A percentile compares a stretch with the other conserved stretches of the same genome.
These are phyloP conservation scores for Curvularia lunata DNA, from an alignment of 2,329 filamentous ascomycete species.

Conservation along the genomic window DNA sequence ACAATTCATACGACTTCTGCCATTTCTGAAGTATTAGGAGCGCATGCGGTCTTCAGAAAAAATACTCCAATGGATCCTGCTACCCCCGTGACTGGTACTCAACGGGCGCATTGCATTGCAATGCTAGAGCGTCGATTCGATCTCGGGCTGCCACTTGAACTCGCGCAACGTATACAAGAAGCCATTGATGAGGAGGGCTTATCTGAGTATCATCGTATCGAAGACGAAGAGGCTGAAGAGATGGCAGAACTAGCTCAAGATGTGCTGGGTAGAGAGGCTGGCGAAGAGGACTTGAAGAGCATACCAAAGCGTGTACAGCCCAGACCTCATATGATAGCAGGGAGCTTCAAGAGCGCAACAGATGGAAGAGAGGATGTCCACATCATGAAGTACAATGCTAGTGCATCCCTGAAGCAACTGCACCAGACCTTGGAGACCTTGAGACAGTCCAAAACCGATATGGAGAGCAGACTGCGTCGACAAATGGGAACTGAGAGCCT, in stretches of 20 bases:
- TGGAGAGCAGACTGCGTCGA: conserved; percentile 68
- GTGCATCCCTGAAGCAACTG: conserved; percentile 66
- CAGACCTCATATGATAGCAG: conserved; percentile 40
- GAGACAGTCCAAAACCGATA: conserved; percentile 62
- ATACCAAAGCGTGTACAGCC: conserved; percentile 48
- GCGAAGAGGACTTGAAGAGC: conserved; percentile 59
- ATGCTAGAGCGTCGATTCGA: conserved; percentile 64
- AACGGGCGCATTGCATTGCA: conserved; percentile 40
- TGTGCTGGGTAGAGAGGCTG: conserved; percentile 69
- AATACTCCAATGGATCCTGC: conserved; percentile 17
- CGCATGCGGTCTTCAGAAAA: conserved; percentile 31
- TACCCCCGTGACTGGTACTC: conserved; percentile 14
- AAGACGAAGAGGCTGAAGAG: conserved; percentile 73
- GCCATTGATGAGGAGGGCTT: conserved; percentile 94
- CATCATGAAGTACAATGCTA: conserved; percentile 72
- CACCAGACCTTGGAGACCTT: conserved; percentile 72
- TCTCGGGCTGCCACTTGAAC: conserved; percentile 68
- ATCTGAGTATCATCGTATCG: conserved; percentile 76
- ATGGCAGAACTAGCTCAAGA: conserved; percentile 77
- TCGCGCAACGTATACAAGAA: conserved; percentile 73
- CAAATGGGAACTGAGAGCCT: conserved; percentile 62
- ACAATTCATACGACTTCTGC: conserved; percentile 78
- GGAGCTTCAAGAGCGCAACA: conserved; percentile 44
- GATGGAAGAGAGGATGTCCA: conserved; percentile 60
- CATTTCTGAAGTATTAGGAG: conserved; percentile 56